Percentiles rank a stretch among this genome's conserved stretches.
These are phyloP conservation scores for Urtica urens DNA, from an alignment of 306 rosid species.

Conservation along the genomic window DNA sequence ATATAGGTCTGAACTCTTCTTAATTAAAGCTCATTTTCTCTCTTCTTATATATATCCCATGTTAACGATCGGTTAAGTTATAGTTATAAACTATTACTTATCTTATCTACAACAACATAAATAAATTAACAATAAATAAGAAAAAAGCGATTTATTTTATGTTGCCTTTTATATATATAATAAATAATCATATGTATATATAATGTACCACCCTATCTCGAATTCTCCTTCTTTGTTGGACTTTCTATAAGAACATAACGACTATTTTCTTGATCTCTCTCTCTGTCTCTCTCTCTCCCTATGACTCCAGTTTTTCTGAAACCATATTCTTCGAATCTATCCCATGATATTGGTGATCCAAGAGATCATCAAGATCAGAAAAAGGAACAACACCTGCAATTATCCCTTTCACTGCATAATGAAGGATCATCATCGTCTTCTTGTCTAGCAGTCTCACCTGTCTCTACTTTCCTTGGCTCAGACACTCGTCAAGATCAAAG, in stretches of 20 bases:
- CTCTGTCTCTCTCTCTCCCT: conserved; percentile 1
- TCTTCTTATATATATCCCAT: no score
- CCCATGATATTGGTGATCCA: conserved; percentile 17
- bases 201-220: conserved; percentile 33
- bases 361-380: conserved; percentile 21
- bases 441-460: no score
- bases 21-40: no score
- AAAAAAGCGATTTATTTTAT: no score
- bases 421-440: conserved; percentile 19
- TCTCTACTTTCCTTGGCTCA: conserved; percentile 15
- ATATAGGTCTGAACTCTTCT: no score
- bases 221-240: conserved; percentile 23
- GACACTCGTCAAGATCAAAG: conserved; percentile 20
- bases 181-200: conserved; percentile 11
- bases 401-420: conserved; percentile 9
- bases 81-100: no score
- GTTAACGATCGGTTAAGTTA: no score
- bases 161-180: no score
- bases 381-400: conserved; percentile 26
- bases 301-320: conserved; percentile 43
- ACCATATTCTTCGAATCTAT: conserved; percentile 29
- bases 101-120: no score
- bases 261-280: not conserved
- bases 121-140: no score
- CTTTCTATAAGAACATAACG: not conserved